These are phyloP conservation scores for Phaffomyces antillensis DNA, from an alignment of 805 yeast genomes.

Conservation along the genomic window DNA sequence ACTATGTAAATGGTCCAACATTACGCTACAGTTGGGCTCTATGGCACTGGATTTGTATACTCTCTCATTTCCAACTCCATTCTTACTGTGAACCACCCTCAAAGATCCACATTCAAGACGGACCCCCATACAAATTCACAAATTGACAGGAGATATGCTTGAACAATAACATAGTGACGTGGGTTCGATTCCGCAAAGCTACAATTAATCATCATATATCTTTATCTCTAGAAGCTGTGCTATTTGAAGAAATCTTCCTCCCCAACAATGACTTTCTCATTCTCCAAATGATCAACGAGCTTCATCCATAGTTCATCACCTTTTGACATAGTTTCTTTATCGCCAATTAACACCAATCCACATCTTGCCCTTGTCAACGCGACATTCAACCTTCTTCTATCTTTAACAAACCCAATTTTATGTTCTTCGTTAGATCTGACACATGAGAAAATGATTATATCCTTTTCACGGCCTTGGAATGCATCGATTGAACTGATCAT, in stretches of 20 bases:
- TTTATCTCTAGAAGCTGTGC: neutral
- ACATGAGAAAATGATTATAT: constrained; percentile 65
- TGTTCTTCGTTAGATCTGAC: constrained; percentile 53
- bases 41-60: too few species aligned
- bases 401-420: constrained; percentile 56
- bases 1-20: too few species aligned
- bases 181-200: neutral
- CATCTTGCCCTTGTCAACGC: constrained; percentile 34
- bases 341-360: constrained; percentile 7
- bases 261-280: neutral
- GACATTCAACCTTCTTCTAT: constrained; percentile 57
- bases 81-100: too few species aligned
- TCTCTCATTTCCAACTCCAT: too few species aligned
- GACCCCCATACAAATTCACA: neutral
- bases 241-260: constrained; percentile 1
- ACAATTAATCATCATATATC: neutral
- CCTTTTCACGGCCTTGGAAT: constrained; percentile 83
- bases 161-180: too few species aligned
- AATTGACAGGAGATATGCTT: too few species aligned
- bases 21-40: too few species aligned
- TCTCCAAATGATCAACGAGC: constrained; percentile 4
- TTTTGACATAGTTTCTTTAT: constrained; percentile 3
- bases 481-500: constrained; percentile 68
- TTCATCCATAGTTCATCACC: constrained; percentile 8
- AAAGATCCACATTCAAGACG: too few species aligned